Percentiles rank a stretch among this genome's conserved stretches.
phyloP scores from a whole-genome alignment of 2,329 filamentous ascomycete genomes.

The Fusarium sororula region DNA sequence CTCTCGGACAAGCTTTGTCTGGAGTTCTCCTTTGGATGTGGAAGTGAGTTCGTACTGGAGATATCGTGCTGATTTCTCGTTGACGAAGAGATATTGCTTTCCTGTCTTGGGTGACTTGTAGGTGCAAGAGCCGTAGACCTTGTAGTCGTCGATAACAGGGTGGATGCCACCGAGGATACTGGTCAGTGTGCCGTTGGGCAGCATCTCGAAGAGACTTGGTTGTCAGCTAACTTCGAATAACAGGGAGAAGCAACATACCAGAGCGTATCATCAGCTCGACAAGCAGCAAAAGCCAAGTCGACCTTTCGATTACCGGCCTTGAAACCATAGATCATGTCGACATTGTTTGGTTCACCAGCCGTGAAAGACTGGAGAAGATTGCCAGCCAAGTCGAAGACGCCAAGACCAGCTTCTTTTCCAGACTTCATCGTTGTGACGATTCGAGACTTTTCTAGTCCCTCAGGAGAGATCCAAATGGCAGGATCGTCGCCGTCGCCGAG shows the following conservation, averaged over 20 bases:
- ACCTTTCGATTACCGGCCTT: conserved; percentile 53
- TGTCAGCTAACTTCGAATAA: conserved; percentile 2
- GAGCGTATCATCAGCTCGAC: conserved; percentile 60
- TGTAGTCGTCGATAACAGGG: conserved; percentile 55
- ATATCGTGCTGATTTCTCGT: conserved; percentile 62
- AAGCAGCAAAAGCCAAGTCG: conserved; percentile 61
- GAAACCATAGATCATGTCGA: conserved; percentile 63
- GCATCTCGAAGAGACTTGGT: conserved; percentile 59
- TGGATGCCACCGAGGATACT: conserved; percentile 57
- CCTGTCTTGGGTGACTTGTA: conserved; percentile 58
- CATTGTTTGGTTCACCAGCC: conserved; percentile 62
- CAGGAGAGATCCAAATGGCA: conserved; percentile 58
- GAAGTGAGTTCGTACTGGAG: conserved; percentile 61
- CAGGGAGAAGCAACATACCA: conserved; percentile 50
- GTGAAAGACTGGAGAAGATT: conserved; percentile 56
- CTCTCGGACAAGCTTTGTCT: conserved; percentile 58
- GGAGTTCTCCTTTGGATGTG: conserved; percentile 51
- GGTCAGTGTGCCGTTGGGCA: conserved; percentile 54
- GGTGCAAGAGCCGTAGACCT: conserved; percentile 62
- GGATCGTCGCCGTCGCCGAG: conserved; percentile 59
- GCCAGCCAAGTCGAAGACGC: conserved; percentile 59
- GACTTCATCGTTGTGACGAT: conserved; percentile 64
- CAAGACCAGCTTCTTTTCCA: conserved; percentile 57
- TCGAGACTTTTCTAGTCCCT: conserved; percentile 52
- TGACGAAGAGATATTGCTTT: conserved; percentile 64